Percentiles rank a stretch among this genome's conserved stretches.
Evolutionary conservation across 352 stramenopile species (phyloP).

Genomic region (Phytophthora uliginosa): DNA sequence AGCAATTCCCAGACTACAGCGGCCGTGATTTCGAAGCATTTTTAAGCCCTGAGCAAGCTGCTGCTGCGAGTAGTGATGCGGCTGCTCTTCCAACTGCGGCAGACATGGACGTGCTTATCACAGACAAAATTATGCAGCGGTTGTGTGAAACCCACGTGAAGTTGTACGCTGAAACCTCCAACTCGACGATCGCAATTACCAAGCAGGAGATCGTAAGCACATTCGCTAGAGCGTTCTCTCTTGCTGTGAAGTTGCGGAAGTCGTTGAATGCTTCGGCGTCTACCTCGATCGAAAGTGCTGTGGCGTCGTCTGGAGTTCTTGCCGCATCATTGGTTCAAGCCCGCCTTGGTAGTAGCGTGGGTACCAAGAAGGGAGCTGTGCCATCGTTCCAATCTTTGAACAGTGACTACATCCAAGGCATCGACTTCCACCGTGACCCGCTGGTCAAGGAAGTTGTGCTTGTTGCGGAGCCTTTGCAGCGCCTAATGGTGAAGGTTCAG

Average conservation of each 20-base stretch:
- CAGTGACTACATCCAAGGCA: conserved; percentile 79
- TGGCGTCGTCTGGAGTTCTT: conserved; percentile 65
- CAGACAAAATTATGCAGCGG: conserved; percentile 76
- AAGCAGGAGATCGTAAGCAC: conserved; percentile 63
- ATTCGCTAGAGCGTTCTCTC: conserved; percentile 77
- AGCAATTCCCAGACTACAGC: conserved; percentile 96
- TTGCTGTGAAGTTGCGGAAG: conserved; percentile 75
- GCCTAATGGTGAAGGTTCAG: conserved; percentile 91
- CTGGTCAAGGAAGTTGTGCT: conserved; percentile 94
- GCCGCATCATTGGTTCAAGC: conserved; percentile 80
- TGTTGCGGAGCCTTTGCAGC: conserved; percentile 89
- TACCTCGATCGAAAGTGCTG: conserved; percentile 53
- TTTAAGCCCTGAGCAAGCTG: conserved; percentile 52
- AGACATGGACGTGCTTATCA: conserved; percentile 71
- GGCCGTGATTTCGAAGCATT: conserved; percentile 76
- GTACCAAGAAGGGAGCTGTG: conserved; percentile 38
- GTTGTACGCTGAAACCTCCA: conserved; percentile 68
- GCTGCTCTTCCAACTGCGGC: conserved; percentile 13
- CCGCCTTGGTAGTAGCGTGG: conserved; percentile 56
- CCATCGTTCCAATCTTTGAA: conserved; percentile 68
- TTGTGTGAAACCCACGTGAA: conserved; percentile 79
- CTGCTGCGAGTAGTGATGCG: conserved; percentile 19
- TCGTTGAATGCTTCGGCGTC: conserved; percentile 70
- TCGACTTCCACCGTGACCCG: conserved; percentile 96
- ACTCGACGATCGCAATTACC: conserved; percentile 52